Evolutionary conservation across 2,329 filamentous ascomycete species (phyloP).

Genomic region (Hypoxylon sp.): DNA sequence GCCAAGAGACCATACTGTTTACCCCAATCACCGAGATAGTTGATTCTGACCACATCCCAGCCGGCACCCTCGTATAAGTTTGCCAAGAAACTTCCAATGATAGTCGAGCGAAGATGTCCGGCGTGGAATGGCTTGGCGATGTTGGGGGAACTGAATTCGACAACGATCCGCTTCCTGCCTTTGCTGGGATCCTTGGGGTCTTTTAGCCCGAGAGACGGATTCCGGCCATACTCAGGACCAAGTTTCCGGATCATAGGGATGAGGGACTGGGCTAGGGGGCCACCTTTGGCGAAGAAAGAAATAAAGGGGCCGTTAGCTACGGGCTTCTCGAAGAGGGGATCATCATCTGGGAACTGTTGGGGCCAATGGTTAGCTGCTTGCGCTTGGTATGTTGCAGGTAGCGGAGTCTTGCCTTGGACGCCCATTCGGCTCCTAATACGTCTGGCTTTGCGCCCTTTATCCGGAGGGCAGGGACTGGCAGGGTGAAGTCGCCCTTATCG

Average conservation of each 20-base stretch:
- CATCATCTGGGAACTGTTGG: constrained; percentile 78
- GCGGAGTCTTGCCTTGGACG: constrained; percentile 65
- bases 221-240: constrained; percentile 74
- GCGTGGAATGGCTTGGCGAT: constrained; percentile 84
- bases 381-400: not conserved
- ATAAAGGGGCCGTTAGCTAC: constrained; percentile 77
- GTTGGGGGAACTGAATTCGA: constrained; percentile 83
- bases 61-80: constrained; percentile 78
- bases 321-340: constrained; percentile 79
- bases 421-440: constrained; percentile 74
- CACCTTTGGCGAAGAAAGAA: constrained; percentile 84
- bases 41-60: constrained; percentile 79
- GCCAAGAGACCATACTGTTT: constrained; percentile 79
- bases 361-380: constrained; percentile 31
- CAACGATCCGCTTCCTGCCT: constrained; percentile 67
- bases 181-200: constrained; percentile 61
- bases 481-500: constrained; percentile 85
- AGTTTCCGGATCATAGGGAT: constrained; percentile 78
- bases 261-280: constrained; percentile 74
- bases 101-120: constrained; percentile 81
- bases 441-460: constrained; percentile 79
- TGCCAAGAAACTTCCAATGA: constrained; percentile 80
- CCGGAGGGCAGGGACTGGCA: constrained; percentile 84
- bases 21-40: constrained; percentile 86
- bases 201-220: constrained; percentile 71